Evolutionary conservation across 2,329 filamentous ascomycete species (phyloP).

Genomic region (Ophiostoma ips): DNA sequence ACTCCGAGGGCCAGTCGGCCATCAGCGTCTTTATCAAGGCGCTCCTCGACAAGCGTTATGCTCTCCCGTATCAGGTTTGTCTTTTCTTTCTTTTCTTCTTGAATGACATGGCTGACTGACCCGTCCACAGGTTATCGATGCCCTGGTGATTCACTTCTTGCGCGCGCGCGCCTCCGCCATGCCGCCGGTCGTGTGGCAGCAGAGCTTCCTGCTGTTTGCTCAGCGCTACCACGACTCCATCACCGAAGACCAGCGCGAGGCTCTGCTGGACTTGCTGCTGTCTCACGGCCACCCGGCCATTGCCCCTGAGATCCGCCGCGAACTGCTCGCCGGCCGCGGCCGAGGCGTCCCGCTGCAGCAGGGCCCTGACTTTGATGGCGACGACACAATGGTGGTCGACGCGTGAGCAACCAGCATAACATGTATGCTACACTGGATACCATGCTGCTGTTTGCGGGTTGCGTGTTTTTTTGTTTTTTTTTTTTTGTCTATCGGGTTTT

Average conservation of each 20-base stretch:
- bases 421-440: not conserved
- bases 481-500: not conserved
- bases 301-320: slow-evolving; percentile 78
- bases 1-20: slow-evolving; percentile 74
- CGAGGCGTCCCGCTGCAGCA: slow-evolving; percentile 58
- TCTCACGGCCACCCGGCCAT: slow-evolving; percentile 77
- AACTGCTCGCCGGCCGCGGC: slow-evolving; percentile 76
- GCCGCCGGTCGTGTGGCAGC: slow-evolving; percentile 91
- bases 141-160: slow-evolving; percentile 91
- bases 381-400: slow-evolving; percentile 83
- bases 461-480: not conserved
- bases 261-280: slow-evolving; percentile 72
- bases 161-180: slow-evolving; percentile 7
- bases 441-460: not conserved
- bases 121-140: slow-evolving; percentile 62
- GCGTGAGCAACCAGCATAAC: slow-evolving; percentile 14
- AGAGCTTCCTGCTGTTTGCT: slow-evolving; percentile 81
- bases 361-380: slow-evolving; percentile 48
- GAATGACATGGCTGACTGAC: slow-evolving; percentile 6
- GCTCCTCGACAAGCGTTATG: slow-evolving; percentile 92
- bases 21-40: slow-evolving; percentile 93
- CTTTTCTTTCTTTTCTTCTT: not conserved
- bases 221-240: slow-evolving; percentile 92
- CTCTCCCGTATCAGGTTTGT: slow-evolving; percentile 62
- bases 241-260: slow-evolving; percentile 79